Base-by-base conservation (phyloP, 2,329 filamentous ascomycete genomes). In the Fusarium sp. region DNA sequence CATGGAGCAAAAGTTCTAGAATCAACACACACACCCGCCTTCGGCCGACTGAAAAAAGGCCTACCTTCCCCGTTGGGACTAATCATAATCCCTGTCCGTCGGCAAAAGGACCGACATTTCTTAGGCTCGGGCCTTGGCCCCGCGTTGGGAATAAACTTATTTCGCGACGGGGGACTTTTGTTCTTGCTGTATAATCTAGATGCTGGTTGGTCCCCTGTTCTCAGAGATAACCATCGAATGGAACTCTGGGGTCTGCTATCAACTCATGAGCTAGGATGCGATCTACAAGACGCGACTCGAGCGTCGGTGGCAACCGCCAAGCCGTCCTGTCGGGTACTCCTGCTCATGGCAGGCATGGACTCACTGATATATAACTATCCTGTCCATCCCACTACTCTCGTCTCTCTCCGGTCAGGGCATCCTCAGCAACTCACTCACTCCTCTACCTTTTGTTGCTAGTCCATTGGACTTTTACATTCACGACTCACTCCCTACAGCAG, bases 41-140 rank as follows among this genome's bases (percentile, higher is more conserved):
- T 61, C 58, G 52, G 46, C 58, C 52, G 59, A 58, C 52, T 46
- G 31, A 26, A 11, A 40, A 26, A 42, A 25, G 19, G 39, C 29
- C 22, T 24, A 65, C 62, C 62, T 65, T 58, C 62, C 62, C 32
- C 38, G 57, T 65, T 65, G 28, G 47, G 62, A 28, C 34, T 15
- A 22, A 25, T 34, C 45, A 32, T 15, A 22, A 19, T 34, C 45
- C 43, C 13, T 48, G 43, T 15, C 15, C 46, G 25, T 34, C 48
- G 43, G 57, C 57, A 65, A 59, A 58, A 65, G 62, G 62, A 57
- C 62, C 62, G 62, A 63, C 35, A 34, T 42, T 22, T 42, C 40
- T 45, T 60, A 60, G 56, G 57, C 58, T 61, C 58, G 52, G 61
- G 32, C 34, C 62, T 58, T 43, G 19, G 25, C 62, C 58, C 62